Base-by-base conservation (phyloP, 306 rosid genomes). In the Cicer bijugum region DNA sequence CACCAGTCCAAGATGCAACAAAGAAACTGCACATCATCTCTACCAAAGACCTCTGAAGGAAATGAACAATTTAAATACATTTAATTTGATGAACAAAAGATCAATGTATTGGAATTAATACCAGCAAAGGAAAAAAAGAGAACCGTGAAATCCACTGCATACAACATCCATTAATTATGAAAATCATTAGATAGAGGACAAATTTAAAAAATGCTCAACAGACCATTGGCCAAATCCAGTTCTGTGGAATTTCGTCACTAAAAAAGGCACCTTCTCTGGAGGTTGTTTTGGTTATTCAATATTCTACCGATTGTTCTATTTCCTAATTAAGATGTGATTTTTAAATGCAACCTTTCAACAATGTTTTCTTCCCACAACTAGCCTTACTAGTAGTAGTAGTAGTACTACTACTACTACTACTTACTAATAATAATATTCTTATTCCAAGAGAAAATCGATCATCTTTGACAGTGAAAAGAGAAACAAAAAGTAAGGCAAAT, bases 1-100 rank as follows among this genome's bases (percentile, higher is more conserved):
- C 99, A 64, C 99, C 97, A 72, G 99, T 94, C 99, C 99, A 94
- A 52, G 99, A 94, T 46, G 99, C 95, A 82, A 89, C 99, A 87
- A 94, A 94, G 95, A 94, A 91, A 84, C 96, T 77, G 79, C 98
- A 94, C 60, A 94, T 89, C 82, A 94, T 83, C 92, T 94, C 98
- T 81, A 89, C 98, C 90, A 94, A 86, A 38, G 63, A 61, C 84
- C 98, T 88, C 98, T 91, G 89, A 69, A 81, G 15, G 73, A 81
- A 78, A 83, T 8, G 15, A 39, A 33, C 71, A 62, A 57, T 62
- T 33, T 15, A 69, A 63, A 46, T 35, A 12, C 39, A 45, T 48
- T 50, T 62, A 77, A 59, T 55, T 73, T 43, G 42, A 61, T 61
- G 42, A 43, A 44, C 20, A 60, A 35, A 44, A 78, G 46, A 19